Evolutionary conservation across 192 early-diverging fungal species (phyloP).

Genomic region (Paraglomus occultum): DNA sequence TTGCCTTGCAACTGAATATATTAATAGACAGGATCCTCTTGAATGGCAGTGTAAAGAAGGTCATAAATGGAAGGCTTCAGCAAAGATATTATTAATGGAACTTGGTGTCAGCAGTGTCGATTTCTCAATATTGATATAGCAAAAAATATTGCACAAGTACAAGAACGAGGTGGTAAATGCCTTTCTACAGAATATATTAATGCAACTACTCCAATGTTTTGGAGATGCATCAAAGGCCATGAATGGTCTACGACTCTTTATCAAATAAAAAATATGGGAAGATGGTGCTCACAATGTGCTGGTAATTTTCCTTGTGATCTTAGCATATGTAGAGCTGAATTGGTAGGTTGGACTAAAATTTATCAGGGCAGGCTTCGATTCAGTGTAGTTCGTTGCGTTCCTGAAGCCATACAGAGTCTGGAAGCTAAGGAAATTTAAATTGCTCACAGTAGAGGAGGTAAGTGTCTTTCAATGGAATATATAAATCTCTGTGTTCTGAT

Average conservation of each 20-base stretch:
- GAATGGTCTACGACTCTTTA: constrained; percentile 1
- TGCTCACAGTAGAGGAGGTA: constrained; percentile 1
- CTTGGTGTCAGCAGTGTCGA: constrained; percentile 1
- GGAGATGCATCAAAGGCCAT: background rate
- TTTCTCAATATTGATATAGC: constrained; percentile 15
- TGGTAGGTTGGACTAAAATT: too few relatives aligned
- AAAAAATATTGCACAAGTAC: constrained; percentile 17
- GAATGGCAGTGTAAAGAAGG: constrained; percentile 27
- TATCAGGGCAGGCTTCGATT: too few relatives aligned
- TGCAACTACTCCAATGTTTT: constrained; percentile 12
- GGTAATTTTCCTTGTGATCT: constrained; percentile 5
- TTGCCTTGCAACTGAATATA: constrained; percentile 23
- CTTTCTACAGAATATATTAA: constrained; percentile 15
- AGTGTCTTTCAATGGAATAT: constrained; percentile 17
- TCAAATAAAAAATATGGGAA: constrained; percentile 5
- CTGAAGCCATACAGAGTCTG: too few relatives aligned
- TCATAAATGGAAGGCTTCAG: constrained; percentile 15
- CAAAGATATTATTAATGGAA: constrained; percentile 11
- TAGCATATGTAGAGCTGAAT: too few relatives aligned
- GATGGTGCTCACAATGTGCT: constrained; percentile 10
- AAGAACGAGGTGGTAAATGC: constrained; percentile 10
- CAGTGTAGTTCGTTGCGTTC: too few relatives aligned
- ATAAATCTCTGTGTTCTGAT: constrained; percentile 17
- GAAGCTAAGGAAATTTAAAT: background rate
- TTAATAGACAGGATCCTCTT: constrained; percentile 26